Evolutionary conservation across 495 filamentous ascomycete genomes (phyloP).

Genomic region (Talaromyces borbonicus): DNA sequence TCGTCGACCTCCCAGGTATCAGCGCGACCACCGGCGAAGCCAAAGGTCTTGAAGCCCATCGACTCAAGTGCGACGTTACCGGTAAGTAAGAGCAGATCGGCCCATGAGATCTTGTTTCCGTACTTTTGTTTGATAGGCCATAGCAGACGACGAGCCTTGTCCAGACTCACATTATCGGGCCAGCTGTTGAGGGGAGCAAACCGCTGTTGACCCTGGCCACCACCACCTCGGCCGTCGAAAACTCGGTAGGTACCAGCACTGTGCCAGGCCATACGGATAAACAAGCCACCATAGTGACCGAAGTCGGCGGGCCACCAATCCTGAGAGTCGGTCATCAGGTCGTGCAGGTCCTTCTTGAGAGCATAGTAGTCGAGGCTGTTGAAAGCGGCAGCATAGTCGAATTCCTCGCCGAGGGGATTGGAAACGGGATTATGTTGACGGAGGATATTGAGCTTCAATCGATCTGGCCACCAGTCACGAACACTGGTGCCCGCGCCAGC

Average conservation of each 20-base stretch:
- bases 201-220: slow-evolving; percentile 60
- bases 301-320: slow-evolving; percentile 72
- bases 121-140: slow-evolving; percentile 80
- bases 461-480: slow-evolving; percentile 60
- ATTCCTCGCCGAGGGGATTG: slow-evolving; percentile 49
- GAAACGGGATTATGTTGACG: slow-evolving; percentile 55
- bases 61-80: slow-evolving; percentile 68
- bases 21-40: slow-evolving; percentile 57
- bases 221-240: slow-evolving; percentile 61
- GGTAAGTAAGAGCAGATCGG: slow-evolving; percentile 56
- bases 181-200: slow-evolving; percentile 72
- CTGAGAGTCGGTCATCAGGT: slow-evolving; percentile 65
- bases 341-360: slow-evolving; percentile 57
- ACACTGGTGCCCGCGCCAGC: slow-evolving; percentile 54
- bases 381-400: slow-evolving; percentile 60
- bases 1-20: slow-evolving; percentile 66
- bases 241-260: slow-evolving; percentile 65
- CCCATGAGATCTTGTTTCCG: slow-evolving; percentile 70
- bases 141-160: slow-evolving; percentile 67
- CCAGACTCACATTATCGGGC: slow-evolving; percentile 66
- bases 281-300: slow-evolving; percentile 67
- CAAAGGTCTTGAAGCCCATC: slow-evolving; percentile 65
- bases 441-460: slow-evolving; percentile 56
- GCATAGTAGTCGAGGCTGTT: slow-evolving; percentile 59
- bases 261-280: slow-evolving; percentile 72